These are phyloP conservation scores for Porphyrellus cyaneotinctus DNA, from an alignment of 768 basidiomycete genomes.

Conservation along the genomic window DNA sequence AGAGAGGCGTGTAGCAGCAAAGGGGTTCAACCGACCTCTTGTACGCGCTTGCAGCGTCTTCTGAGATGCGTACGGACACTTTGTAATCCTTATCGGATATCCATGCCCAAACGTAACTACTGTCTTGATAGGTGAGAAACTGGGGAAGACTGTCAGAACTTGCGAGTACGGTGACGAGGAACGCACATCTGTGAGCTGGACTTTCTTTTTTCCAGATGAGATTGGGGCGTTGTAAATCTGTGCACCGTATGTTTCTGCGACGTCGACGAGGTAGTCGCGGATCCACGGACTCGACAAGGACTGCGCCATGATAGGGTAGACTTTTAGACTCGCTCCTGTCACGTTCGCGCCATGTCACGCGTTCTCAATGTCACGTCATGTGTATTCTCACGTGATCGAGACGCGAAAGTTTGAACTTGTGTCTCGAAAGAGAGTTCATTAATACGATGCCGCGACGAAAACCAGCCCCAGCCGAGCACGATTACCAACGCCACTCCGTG, in stretches of 20 bases:
- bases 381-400: conserved; percentile 15
- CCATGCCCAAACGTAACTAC: conserved; percentile 57
- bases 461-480: conserved; percentile 10
- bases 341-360: conserved; percentile 19
- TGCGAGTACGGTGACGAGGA: not conserved
- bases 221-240: conserved; percentile 28
- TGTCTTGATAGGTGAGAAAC: conserved; percentile 52
- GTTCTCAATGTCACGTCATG: conserved; percentile 16
- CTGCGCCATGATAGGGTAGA: conserved; percentile 33
- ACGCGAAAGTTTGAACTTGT: conserved; percentile 4
- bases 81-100: conserved; percentile 53
- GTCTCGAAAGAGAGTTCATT: not conserved
- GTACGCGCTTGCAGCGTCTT: conserved; percentile 46
- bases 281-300: conserved; percentile 52
- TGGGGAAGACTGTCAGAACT: conserved; percentile 24
- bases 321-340: conserved; percentile 4
- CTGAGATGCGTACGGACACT: conserved; percentile 53
- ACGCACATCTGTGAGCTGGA: conserved; percentile 56
- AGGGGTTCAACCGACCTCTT: conserved; percentile 31
- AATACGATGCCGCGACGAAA: conserved; percentile 22
- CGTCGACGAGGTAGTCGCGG: conserved; percentile 42
- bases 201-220: conserved; percentile 42
- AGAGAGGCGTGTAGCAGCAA: not conserved
- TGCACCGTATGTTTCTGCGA: conserved; percentile 51
- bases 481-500: conserved; percentile 1